Conservation (phyloP, 257 asterid genomes). For the Penstemon barbatus region DNA sequence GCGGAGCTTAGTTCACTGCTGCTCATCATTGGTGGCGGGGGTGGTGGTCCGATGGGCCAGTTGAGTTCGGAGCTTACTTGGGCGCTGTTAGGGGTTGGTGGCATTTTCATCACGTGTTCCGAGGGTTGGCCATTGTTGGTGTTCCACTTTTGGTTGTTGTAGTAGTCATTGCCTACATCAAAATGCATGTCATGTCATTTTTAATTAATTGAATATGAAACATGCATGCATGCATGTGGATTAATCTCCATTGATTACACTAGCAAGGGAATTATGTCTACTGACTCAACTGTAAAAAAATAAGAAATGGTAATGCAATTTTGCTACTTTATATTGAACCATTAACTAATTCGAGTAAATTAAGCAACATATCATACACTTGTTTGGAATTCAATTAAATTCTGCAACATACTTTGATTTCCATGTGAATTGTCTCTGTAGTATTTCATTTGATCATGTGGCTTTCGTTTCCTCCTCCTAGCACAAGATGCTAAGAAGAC, state of each 20-base stretch:
- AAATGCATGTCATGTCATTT: neutral
- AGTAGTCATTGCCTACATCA: conserved; percentile 44
- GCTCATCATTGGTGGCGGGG: conserved; percentile 65
- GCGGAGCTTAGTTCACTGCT: conserved; percentile 55
- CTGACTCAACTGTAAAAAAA: too few species aligned
- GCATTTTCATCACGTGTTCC: conserved; percentile 52
- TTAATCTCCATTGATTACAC: too few species aligned
- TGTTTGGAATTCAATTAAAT: neutral
- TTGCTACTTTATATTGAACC: too few species aligned
- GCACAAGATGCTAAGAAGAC: conserved; percentile 41
- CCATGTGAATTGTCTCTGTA: conserved; percentile 50
- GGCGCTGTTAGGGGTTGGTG: conserved; percentile 41
- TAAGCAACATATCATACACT: neutral
- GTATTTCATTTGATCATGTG: conserved; percentile 53
- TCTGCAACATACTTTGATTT: conserved; percentile 39
- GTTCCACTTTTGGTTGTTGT: conserved; percentile 42
- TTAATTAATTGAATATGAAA: too few species aligned
- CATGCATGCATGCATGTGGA: too few species aligned
- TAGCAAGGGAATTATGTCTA: too few species aligned
- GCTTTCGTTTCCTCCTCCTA: conserved; percentile 52
- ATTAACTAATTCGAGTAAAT: too few species aligned
- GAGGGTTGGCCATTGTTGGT: conserved; percentile 29
- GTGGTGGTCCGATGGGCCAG: conserved; percentile 73
- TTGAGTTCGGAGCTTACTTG: conserved; percentile 63
- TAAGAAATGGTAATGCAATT: too few species aligned